Conservation (phyloP, 164 flowering plant species). For the Vitis labrusca region DNA sequence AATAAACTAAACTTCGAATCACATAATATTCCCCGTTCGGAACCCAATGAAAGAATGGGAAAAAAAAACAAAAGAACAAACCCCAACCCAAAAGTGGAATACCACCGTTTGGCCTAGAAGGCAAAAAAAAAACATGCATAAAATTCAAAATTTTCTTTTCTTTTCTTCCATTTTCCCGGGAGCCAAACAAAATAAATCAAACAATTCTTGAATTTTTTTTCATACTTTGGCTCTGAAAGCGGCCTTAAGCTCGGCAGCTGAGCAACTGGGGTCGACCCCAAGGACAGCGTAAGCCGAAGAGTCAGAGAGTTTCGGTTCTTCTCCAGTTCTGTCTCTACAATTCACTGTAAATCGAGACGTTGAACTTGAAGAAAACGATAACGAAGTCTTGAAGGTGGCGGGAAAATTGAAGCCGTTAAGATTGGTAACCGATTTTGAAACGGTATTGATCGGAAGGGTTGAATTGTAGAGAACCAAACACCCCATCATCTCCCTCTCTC, state of each 20-base stretch:
- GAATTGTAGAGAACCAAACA: constrained; percentile 13
- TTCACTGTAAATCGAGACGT: constrained; percentile 15
- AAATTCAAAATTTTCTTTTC: no score
- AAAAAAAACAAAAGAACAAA: background rate
- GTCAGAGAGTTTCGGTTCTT: constrained; percentile 31
- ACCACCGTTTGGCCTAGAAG: no score
- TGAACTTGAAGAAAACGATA: constrained; percentile 4
- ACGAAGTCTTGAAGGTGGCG: background rate
- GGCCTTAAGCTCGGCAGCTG: constrained; percentile 60
- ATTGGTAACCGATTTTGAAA: constrained; percentile 10
- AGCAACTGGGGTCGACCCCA: constrained; percentile 57
- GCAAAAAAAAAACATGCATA: no score
- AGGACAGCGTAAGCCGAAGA: constrained; percentile 57
- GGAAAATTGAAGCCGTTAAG: constrained; percentile 5
- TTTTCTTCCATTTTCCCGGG: no score
- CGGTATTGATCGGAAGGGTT: constrained; percentile 7
- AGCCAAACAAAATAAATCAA: no score
- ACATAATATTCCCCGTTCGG: background rate
- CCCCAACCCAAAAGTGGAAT: no score
- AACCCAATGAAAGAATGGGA: background rate
- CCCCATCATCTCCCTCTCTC: constrained; percentile 12
- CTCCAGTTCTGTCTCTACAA: constrained; percentile 28
- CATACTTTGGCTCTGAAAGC: constrained; percentile 73
- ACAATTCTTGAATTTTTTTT: no score
- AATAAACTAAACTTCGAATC: no score